phyloP scores from a whole-genome alignment of 352 stramenopile genomes.

The Phytophthora tubulina region DNA sequence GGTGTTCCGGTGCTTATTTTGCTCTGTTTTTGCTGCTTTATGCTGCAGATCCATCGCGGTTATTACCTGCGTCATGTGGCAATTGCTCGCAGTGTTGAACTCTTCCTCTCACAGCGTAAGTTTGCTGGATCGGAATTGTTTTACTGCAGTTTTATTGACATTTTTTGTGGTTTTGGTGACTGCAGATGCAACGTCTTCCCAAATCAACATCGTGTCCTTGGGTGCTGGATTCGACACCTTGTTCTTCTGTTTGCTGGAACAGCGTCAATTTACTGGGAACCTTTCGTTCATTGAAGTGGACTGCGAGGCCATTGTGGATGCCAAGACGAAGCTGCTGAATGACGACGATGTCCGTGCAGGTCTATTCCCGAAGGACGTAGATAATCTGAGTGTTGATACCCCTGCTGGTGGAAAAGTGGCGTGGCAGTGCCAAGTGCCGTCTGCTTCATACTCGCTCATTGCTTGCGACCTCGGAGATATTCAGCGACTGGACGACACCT shows the following conservation, averaged over 20 bases:
- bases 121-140: background rate
- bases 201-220: slow-evolving; percentile 73
- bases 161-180: slow-evolving; percentile 4
- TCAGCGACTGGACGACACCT: slow-evolving; percentile 33
- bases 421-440: slow-evolving; percentile 38
- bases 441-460: slow-evolving; percentile 55
- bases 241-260: slow-evolving; percentile 67
- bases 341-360: slow-evolving; percentile 28
- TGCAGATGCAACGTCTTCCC: slow-evolving; percentile 32
- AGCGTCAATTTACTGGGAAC: slow-evolving; percentile 30
- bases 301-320: slow-evolving; percentile 59
- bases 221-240: slow-evolving; percentile 81
- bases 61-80: slow-evolving; percentile 80
- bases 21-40: background rate
- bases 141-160: slow-evolving; percentile 10
- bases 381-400: slow-evolving; percentile 15
- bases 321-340: slow-evolving; percentile 59
- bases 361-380: slow-evolving; percentile 41
- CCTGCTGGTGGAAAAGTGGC: slow-evolving; percentile 16
- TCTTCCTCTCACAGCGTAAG: slow-evolving; percentile 58
- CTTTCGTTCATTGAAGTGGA: slow-evolving; percentile 69
- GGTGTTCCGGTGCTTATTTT: background rate
- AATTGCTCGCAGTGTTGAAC: slow-evolving; percentile 58
- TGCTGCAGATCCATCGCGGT: slow-evolving; percentile 72
- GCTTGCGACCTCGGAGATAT: slow-evolving; percentile 70